Percentiles rank a stretch among this genome's conserved stretches.
Conservation (phyloP, 345 rosid species). For the Geranium brycei region DNA sequence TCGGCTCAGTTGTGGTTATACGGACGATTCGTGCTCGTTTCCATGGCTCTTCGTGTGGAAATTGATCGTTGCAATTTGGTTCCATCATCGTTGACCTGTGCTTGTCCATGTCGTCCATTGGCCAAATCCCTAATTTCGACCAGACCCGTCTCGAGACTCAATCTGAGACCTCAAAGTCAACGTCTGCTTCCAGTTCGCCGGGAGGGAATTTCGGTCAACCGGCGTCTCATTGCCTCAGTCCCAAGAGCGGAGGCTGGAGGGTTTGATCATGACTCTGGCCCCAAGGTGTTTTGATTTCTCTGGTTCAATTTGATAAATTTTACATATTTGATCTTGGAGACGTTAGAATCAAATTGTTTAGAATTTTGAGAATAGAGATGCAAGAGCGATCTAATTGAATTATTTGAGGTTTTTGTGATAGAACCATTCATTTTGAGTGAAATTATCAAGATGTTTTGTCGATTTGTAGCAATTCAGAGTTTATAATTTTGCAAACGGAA, state of each 20-base stretch:
- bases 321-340: neutral
- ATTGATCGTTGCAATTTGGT: conserved; percentile 27
- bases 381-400: too few relatives aligned
- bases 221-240: conserved; percentile 29
- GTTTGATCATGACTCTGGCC: conserved; percentile 25
- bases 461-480: too few relatives aligned
- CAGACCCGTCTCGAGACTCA: conserved; percentile 15
- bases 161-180: conserved; percentile 9
- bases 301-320: neutral
- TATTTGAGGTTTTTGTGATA: too few relatives aligned
- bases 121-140: conserved; percentile 26
- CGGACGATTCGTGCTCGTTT: too few relatives aligned
- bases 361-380: too few relatives aligned
- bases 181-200: conserved; percentile 12
- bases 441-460: neutral
- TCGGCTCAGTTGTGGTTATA: too few relatives aligned
- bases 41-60: conserved; percentile 33
- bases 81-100: conserved; percentile 23
- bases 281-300: conserved; percentile 23
- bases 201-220: conserved; percentile 16
- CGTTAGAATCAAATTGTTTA: too few relatives aligned
- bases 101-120: conserved; percentile 32
- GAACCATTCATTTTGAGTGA: neutral
- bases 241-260: conserved; percentile 38
- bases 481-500: too few relatives aligned